Conservation (phyloP, 2,329 filamentous ascomycete species). For the Cercospora sp. region DNA sequence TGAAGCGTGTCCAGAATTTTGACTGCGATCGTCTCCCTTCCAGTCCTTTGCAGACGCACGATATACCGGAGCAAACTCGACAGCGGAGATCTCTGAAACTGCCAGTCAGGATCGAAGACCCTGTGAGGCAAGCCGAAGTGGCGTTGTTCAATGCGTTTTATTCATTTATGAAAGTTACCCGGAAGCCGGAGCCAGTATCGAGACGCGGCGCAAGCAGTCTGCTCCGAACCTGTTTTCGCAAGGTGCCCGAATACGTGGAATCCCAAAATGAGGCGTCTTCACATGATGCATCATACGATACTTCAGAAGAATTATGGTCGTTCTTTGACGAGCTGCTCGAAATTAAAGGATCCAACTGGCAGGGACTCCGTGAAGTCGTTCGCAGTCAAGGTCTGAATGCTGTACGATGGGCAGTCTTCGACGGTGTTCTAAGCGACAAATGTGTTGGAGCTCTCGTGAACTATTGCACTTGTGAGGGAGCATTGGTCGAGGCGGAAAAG, state of each 20-base stretch:
- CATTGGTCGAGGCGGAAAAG: constrained; percentile 11
- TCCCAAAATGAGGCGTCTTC: constrained; percentile 34
- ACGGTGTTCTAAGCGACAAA: constrained; percentile 33
- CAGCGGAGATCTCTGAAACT: constrained; percentile 3
- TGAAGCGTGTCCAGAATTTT: constrained; percentile 12
- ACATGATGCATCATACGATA: constrained; percentile 30
- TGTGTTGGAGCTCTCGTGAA: constrained; percentile 17
- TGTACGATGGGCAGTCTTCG: constrained; percentile 41
- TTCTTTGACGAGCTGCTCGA: constrained; percentile 44
- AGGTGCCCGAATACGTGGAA: constrained; percentile 45
- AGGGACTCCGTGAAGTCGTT: constrained; percentile 43
- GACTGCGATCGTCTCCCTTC: background rate
- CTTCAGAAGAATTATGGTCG: constrained; percentile 42
- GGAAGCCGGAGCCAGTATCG: constrained; percentile 16
- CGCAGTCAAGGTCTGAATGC: constrained; percentile 44
- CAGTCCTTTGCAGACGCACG: background rate
- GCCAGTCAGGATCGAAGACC: constrained; percentile 14
- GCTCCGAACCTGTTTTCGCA: constrained; percentile 42
- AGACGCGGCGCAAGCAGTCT: constrained; percentile 41
- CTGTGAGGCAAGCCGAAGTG: background rate
- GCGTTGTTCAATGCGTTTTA: constrained; percentile 8
- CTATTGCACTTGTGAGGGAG: constrained; percentile 7
- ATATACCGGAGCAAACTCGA: background rate
- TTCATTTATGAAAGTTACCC: constrained; percentile 5
- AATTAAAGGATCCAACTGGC: constrained; percentile 40